Conservation (phyloP, 345 rosid species). For the Melaleuca quinquenervia region DNA sequence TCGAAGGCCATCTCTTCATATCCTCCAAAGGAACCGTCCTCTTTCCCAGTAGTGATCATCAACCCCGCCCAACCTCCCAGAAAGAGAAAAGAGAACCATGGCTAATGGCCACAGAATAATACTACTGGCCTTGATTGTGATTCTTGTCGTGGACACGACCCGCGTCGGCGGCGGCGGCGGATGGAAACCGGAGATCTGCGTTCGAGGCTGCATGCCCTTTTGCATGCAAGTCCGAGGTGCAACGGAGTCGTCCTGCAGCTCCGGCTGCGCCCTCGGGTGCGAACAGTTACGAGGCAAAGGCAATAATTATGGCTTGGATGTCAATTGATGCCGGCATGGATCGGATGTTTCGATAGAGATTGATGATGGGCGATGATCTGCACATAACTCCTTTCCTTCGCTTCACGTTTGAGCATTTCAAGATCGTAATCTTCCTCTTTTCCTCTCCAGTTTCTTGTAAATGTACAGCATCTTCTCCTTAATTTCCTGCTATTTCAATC, state of each 20-base stretch:
- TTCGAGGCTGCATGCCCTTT: background rate
- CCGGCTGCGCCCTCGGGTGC: no score
- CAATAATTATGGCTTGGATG: background rate
- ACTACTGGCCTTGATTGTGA: background rate
- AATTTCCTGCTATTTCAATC: background rate
- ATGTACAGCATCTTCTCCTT: background rate
- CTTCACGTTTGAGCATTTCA: background rate
- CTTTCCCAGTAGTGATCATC: background rate
- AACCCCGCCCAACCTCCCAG: background rate
- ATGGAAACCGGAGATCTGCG: background rate
- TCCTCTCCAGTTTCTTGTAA: background rate
- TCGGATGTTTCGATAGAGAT: background rate
- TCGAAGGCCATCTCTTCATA: background rate
- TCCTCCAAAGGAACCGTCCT: background rate
- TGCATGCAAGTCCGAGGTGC: background rate
- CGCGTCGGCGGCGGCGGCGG: background rate
- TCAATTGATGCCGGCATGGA: background rate
- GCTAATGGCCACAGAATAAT: background rate
- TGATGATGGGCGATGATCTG: background rate
- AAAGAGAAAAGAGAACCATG: accelerated
- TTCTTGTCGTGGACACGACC: background rate
- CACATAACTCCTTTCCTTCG: background rate
- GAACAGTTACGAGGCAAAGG: no score
- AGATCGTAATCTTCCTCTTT: background rate
- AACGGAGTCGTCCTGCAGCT: background rate